A percentile compares a stretch with the other conserved stretches of the same genome.
These are phyloP conservation scores for Xylaria sp. DNA, from an alignment of 2,329 filamentous ascomycete species.

Conservation along the genomic window DNA sequence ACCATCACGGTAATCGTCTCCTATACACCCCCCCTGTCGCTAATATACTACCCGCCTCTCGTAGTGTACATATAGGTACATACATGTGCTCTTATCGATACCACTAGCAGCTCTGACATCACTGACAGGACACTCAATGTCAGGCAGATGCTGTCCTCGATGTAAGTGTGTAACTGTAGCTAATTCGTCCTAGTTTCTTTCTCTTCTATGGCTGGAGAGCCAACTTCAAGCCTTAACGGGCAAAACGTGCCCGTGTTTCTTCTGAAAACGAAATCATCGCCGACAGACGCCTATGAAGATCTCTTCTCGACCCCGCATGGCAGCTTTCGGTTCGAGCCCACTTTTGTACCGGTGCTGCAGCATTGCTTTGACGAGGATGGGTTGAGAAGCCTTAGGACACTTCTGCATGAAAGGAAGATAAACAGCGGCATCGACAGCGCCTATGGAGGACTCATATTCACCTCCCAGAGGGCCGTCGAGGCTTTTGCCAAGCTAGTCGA, in stretches of 20 bases:
- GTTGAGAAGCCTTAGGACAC: constrained; percentile 61
- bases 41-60: not conserved
- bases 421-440: constrained; percentile 51
- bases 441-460: constrained; percentile 86
- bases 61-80: not conserved
- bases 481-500: constrained; percentile 74
- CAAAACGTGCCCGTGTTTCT: constrained; percentile 69
- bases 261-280: constrained; percentile 80
- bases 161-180: not conserved
- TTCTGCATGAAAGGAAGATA: constrained; percentile 61
- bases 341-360: constrained; percentile 81
- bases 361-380: constrained; percentile 73
- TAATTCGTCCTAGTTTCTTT: constrained; percentile 1
- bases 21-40: too few species aligned
- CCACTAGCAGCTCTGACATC: constrained; percentile 30
- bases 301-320: constrained; percentile 63
- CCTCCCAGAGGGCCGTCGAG: constrained; percentile 85
- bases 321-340: constrained; percentile 65
- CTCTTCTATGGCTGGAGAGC: constrained; percentile 36
- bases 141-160: not conserved
- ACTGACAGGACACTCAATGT: constrained; percentile 14
- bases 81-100: not conserved
- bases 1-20: too few species aligned
- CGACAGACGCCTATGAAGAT: constrained; percentile 78
- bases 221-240: constrained; percentile 22